Base-by-base conservation (phyloP, 306 rosid species). In the Psophocarpus tetragonolobus region DNA sequence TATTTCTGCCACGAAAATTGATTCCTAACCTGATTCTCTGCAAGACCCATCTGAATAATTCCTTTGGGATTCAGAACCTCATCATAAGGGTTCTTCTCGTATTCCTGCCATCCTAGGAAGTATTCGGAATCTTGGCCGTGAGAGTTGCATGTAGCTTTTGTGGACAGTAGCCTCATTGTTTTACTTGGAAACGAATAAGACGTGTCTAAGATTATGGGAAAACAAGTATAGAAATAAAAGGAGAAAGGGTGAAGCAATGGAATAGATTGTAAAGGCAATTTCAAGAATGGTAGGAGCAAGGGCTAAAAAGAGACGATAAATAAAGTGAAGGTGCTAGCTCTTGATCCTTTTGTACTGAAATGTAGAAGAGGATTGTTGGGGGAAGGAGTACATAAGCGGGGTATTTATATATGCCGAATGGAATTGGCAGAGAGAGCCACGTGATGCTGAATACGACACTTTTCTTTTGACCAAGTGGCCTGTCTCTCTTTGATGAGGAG, bases 81-180 rank as follows among this genome's bases (percentile, higher is more conserved):
- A 57, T 93, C 85, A 66, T 76, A 91, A 11, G 99, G 94, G 41
- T 91, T 92, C 67, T 90, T 95, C 85, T 95, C 97, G 24, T 91
- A 95, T 79, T 93, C 97, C 21, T 88, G 77, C 99, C 97, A 96
- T 10, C 99, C 99, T 68, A 93, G 76, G 82, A 96, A 96, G 93
- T 93, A 96, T 10, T 96, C 91, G 1, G 99, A 96, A 84, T 96
- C 99, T 86, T 96, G 99, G 75, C 99, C 98, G 64, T 96, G 99
- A 66, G 92, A 68, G 71, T 91, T 96, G 87, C 93, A 96, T 62
- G 93, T 78, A 61, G 92, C 98, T 76, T 91, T 96, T 47, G 67
- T 88, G 6, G 99, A 91, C 81, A 96, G 33, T 21, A 88, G 73
- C 78, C 38, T 64, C 98, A 90, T 96, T 60, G 0, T n/a, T 15